phyloP scores from a whole-genome alignment of 2,329 filamentous ascomycete genomes.

The Paecilomyces dactylethromorphus region DNA sequence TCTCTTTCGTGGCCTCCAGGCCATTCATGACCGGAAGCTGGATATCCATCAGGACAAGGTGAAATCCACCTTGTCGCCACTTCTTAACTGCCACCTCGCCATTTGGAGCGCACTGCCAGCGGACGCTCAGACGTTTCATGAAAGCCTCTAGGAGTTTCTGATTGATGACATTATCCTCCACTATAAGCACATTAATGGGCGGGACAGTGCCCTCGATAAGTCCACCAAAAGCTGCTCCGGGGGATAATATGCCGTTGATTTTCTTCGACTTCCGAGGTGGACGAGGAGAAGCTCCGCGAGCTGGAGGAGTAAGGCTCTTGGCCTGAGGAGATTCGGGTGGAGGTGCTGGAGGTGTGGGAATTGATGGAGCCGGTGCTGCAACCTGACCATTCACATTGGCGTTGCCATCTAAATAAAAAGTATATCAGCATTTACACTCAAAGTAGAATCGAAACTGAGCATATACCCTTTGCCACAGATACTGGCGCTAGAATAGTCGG shows the following conservation, averaged over 20 bases:
- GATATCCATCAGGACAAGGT: constrained; percentile 97
- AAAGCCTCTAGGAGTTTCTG: constrained; percentile 88
- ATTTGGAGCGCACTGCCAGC: constrained; percentile 97
- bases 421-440: background rate
- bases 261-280: constrained; percentile 29
- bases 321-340: constrained; percentile 30
- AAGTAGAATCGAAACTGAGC: background rate
- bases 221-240: constrained; percentile 46
- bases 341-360: constrained; percentile 27
- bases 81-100: constrained; percentile 87
- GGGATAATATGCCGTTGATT: constrained; percentile 20
- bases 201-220: constrained; percentile 78
- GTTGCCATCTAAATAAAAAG: constrained; percentile 14
- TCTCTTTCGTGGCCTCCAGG: constrained; percentile 89
- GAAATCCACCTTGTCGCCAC: constrained; percentile 88
- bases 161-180: constrained; percentile 98
- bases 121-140: constrained; percentile 89
- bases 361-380: constrained; percentile 19
- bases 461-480: constrained; percentile 36
- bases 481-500: constrained; percentile 59
- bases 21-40: constrained; percentile 96
- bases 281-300: constrained; percentile 44
- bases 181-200: constrained; percentile 93
- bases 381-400: constrained; percentile 20
- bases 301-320: constrained; percentile 27